A percentile compares a stretch with the other conserved stretches of the same genome.
Conservation (phyloP, 371 early-diverging fungal genomes). For the Syncephalis plumigaleata region DNA sequence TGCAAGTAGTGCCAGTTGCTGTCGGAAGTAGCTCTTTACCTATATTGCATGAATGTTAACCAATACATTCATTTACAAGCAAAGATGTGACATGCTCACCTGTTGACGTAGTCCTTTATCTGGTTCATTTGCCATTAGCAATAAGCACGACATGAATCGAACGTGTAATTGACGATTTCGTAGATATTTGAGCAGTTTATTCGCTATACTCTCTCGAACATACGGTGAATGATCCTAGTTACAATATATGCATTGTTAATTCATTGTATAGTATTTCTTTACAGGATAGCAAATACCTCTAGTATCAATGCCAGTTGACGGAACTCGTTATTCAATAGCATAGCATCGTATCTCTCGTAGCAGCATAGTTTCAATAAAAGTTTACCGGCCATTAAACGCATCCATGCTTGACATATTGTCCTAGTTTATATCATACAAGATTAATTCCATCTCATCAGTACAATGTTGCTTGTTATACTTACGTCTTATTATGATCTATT, state of each 20-base stretch:
- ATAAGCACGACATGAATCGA: constrained; percentile 48
- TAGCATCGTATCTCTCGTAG: constrained; percentile 21
- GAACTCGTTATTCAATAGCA: constrained; percentile 31
- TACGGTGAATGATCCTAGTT: constrained; percentile 60
- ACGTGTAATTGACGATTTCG: constrained; percentile 32
- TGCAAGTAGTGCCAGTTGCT: background rate
- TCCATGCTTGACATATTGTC: constrained; percentile 13
- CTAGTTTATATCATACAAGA: background rate
- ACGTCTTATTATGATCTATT: too few species aligned
- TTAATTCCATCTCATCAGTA: too few species aligned
- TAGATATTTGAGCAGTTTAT: constrained; percentile 51
- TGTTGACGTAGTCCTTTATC: constrained; percentile 32
- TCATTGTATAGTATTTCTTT: background rate
- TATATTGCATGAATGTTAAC: constrained; percentile 1
- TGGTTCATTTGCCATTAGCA: constrained; percentile 77
- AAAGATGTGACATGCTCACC: too few species aligned
- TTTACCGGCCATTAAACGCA: constrained; percentile 49
- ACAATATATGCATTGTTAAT: too few species aligned
- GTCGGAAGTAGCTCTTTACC: background rate
- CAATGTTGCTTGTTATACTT: too few species aligned
- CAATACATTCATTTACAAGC: too few species aligned
- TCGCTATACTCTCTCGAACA: constrained; percentile 59
- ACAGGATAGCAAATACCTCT: background rate
- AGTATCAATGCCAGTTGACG: constrained; percentile 22
- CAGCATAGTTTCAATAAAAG: constrained; percentile 47